Percentiles rank a stretch among this genome's conserved stretches.
phyloP scores from a whole-genome alignment of 2,329 filamentous ascomycete genomes.

The Aspergillus niger region DNA sequence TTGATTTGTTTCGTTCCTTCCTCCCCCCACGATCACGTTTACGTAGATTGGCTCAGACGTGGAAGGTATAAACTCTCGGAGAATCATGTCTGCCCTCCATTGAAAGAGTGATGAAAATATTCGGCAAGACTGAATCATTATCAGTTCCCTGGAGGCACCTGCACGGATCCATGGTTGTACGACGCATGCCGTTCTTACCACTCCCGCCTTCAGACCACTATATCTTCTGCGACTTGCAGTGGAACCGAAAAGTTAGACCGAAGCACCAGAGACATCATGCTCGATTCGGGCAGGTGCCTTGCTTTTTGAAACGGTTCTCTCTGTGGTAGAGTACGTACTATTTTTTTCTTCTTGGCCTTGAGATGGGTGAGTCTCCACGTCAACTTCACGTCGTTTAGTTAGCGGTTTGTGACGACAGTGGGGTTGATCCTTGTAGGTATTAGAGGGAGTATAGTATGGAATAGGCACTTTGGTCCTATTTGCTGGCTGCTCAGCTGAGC shows the following conservation, averaged over 20 bases:
- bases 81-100: neutral
- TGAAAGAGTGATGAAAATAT: slow-evolving; percentile 29
- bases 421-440: neutral
- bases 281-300: neutral
- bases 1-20: neutral
- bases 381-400: neutral
- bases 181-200: slow-evolving; percentile 9
- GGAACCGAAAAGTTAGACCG: neutral
- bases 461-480: neutral
- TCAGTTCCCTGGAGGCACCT: slow-evolving; percentile 3
- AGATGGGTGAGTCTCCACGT: too few relatives aligned
- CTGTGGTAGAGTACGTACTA: too few relatives aligned
- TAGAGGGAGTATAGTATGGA: neutral
- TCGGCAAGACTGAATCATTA: slow-evolving; percentile 35
- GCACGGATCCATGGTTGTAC: slow-evolving; percentile 29
- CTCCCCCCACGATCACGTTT: slow-evolving; percentile 28
- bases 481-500: neutral
- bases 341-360: too few relatives aligned
- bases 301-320: neutral
- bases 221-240: neutral
- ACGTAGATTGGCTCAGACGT: slow-evolving; percentile 25
- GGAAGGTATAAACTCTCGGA: neutral
- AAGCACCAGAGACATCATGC: neutral
- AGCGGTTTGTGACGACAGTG: neutral
- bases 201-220: slow-evolving; percentile 24